Conservation (phyloP, 148 eudicot species). For the Selenicereus undatus region DNA sequence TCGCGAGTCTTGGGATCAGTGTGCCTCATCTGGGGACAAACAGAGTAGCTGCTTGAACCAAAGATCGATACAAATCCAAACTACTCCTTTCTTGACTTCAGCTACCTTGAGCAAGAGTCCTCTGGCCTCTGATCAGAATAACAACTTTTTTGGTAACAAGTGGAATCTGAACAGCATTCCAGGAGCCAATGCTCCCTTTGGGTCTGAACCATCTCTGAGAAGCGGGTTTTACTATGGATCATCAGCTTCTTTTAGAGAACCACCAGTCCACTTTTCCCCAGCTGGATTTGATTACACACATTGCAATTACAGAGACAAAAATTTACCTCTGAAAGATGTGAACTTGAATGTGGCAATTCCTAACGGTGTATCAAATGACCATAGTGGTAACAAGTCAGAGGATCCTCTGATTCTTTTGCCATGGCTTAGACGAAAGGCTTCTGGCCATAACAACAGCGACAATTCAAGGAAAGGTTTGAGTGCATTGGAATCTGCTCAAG, state of each 20-base stretch:
- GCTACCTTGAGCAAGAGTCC: conserved; percentile 34
- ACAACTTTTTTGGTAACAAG: conserved; percentile 32
- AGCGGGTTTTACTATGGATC: conserved; percentile 54
- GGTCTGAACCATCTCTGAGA: conserved; percentile 26
- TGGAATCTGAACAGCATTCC: conserved; percentile 37
- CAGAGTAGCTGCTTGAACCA: conserved; percentile 34
- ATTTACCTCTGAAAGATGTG: conserved; percentile 35
- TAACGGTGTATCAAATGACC: conserved; percentile 24
- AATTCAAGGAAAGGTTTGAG: conserved; percentile 28
- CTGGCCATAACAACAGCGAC: conserved; percentile 27
- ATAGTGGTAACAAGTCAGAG: conserved; percentile 26
- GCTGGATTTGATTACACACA: conserved; percentile 40
- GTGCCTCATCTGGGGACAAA: conserved; percentile 42
- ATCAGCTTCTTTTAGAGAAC: conserved; percentile 38
- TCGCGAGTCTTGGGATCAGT: conserved; percentile 44
- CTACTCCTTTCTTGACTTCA: conserved; percentile 35
- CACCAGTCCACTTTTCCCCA: conserved; percentile 28
- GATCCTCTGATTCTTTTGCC: conserved; percentile 43
- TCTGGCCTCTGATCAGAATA: conserved; percentile 38
- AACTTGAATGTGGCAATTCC: conserved; percentile 50
- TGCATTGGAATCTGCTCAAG: background rate
- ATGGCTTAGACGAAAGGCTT: conserved; percentile 55
- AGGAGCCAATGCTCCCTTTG: conserved; percentile 29
- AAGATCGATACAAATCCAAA: conserved; percentile 37
- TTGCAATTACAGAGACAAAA: conserved; percentile 33